A percentile compares a stretch with the other conserved stretches of the same genome.
phyloP scores from a whole-genome alignment of 805 yeast species.

The Candida glaebosa region DNA sequence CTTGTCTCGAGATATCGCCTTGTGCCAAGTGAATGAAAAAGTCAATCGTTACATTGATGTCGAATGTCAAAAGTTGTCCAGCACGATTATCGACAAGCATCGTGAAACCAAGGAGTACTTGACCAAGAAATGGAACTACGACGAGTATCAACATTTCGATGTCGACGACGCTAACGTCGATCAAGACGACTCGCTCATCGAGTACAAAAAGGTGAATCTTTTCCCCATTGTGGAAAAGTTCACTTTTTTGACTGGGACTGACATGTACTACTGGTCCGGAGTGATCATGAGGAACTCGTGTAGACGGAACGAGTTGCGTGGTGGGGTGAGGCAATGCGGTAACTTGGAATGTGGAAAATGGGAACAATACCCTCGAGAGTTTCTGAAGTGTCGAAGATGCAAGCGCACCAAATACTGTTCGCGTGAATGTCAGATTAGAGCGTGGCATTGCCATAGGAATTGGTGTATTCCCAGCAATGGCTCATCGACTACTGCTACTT shows the following conservation, averaged over 20 bases:
- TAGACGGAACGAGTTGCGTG: constrained; percentile 79
- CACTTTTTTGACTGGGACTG: constrained; percentile 68
- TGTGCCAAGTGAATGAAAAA: constrained; percentile 29
- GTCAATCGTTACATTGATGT: constrained; percentile 27
- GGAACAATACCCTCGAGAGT: constrained; percentile 88
- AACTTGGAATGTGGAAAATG: constrained; percentile 89
- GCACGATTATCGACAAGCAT: constrained; percentile 32
- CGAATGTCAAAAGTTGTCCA: constrained; percentile 30
- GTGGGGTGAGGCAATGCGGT: constrained; percentile 94
- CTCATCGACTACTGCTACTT: constrained; percentile 17
- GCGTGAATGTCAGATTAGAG: constrained; percentile 82
- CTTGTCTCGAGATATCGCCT: constrained; percentile 31
- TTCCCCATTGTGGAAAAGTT: constrained; percentile 92
- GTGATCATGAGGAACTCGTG: constrained; percentile 97
- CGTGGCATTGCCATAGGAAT: constrained; percentile 90
- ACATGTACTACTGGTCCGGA: constrained; percentile 93
- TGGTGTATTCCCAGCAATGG: constrained; percentile 72
- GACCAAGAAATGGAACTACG: constrained; percentile 37
- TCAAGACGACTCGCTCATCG: constrained; percentile 38
- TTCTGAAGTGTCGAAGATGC: constrained; percentile 92
- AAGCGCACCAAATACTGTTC: constrained; percentile 94
- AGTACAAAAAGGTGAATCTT: constrained; percentile 56
- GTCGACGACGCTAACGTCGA: constrained; percentile 29
- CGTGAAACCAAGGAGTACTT: constrained; percentile 28
- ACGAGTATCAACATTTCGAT: constrained; percentile 37